phyloP scores from a whole-genome alignment of 2,329 filamentous ascomycete species.

The Curvularia eragrostidis region DNA sequence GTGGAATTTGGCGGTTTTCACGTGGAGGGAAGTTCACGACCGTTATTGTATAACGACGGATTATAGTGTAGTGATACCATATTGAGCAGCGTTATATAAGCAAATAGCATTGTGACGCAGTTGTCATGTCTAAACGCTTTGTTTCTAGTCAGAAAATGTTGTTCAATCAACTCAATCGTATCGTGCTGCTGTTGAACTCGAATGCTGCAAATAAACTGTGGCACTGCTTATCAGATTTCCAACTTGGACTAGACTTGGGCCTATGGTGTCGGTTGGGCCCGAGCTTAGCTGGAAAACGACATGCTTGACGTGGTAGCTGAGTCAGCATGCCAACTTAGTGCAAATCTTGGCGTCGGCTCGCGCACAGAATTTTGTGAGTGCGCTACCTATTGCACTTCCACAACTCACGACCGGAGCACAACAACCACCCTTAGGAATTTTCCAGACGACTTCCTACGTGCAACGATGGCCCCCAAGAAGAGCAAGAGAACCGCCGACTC shows the following conservation, averaged over 20 bases:
- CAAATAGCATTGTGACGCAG: not conserved
- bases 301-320: not conserved
- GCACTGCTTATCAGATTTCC: not conserved
- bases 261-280: too few relatives aligned
- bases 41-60: slow-evolving; percentile 12
- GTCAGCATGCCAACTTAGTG: slow-evolving; percentile 16
- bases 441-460: slow-evolving; percentile 43
- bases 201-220: not conserved
- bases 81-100: slow-evolving; percentile 1
- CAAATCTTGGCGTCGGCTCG: slow-evolving; percentile 28
- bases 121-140: not conserved
- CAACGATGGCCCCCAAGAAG: slow-evolving; percentile 76
- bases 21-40: slow-evolving; percentile 6
- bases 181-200: too few relatives aligned
- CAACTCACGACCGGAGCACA: slow-evolving; percentile 43
- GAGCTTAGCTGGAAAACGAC: not conserved
- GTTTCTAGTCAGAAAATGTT: not conserved
- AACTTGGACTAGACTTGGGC: too few relatives aligned
- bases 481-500: slow-evolving; percentile 83
- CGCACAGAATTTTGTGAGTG: slow-evolving; percentile 22
- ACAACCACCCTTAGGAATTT: slow-evolving; percentile 41
- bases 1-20: slow-evolving; percentile 9
- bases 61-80: slow-evolving; percentile 28
- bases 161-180: not conserved
- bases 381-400: slow-evolving; percentile 6